Conservation (phyloP, 768 basidiomycete genomes). For the Boletus pseudopeckii region DNA sequence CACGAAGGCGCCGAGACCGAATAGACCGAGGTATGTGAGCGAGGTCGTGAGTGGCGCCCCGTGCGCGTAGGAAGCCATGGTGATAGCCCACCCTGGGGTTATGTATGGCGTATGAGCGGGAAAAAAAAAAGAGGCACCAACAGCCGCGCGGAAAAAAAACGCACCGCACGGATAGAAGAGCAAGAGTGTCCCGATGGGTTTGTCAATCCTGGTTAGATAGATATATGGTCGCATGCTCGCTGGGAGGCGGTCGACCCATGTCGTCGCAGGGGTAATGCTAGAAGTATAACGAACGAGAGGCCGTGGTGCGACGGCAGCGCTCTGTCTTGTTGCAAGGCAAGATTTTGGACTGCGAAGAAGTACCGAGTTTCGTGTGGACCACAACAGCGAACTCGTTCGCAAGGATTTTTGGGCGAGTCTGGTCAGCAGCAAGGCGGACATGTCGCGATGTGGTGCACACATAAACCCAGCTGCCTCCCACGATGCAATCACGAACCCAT, state of each 20-base stretch:
- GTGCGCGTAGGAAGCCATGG: conserved; percentile 87
- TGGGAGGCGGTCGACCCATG: conserved; percentile 73
- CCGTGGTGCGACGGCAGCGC: background rate
- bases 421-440: conserved; percentile 9
- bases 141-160: conserved; percentile 26
- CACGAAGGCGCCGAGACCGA: conserved; percentile 85
- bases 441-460: background rate
- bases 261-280: conserved; percentile 21
- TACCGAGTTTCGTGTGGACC: background rate
- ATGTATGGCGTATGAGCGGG: background rate
- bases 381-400: background rate
- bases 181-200: conserved; percentile 90
- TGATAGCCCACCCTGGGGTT: conserved; percentile 89
- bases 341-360: background rate
- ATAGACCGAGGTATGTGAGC: conserved; percentile 73
- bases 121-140: background rate
- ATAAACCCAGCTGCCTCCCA: background rate
- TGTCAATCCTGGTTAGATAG: conserved; percentile 86
- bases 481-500: background rate
- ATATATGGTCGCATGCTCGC: conserved; percentile 68
- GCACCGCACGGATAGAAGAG: conserved; percentile 93
- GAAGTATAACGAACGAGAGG: conserved; percentile 16
- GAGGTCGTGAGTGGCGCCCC: conserved; percentile 64
- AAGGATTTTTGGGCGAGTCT: conserved; percentile 1
- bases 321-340: background rate